phyloP scores from a whole-genome alignment of 176 grass and related monocot species.

The Carex myosuroides region DNA sequence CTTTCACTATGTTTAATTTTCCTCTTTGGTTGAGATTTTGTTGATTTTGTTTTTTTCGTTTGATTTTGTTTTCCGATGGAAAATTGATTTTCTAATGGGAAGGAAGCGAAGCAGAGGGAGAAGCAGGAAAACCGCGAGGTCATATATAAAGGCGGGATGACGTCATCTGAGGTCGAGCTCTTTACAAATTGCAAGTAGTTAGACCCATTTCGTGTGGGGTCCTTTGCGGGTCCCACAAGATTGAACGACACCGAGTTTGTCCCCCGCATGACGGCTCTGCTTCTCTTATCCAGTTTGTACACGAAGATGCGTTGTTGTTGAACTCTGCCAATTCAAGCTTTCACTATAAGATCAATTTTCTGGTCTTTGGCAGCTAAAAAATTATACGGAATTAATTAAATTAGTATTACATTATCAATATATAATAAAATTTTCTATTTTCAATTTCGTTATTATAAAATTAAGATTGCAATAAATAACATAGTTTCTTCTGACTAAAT shows the following conservation, averaged over 20 bases:
- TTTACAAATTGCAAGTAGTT: background rate
- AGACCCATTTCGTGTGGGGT: slow-evolving; percentile 18
- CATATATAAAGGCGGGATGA: background rate
- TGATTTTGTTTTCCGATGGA: background rate
- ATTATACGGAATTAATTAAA: too few relatives aligned
- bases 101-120: background rate
- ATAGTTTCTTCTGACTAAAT: too few relatives aligned
- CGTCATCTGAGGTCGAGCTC: background rate
- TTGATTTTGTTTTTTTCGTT: background rate
- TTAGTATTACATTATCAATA: too few relatives aligned
- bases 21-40: background rate
- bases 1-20: background rate
- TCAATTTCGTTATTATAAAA: too few relatives aligned
- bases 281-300: background rate
- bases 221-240: background rate
- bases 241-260: background rate
- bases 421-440: too few relatives aligned
- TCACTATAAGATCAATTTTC: too few relatives aligned
- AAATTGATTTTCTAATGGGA: background rate
- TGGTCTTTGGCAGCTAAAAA: too few relatives aligned
- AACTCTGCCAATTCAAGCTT: too few relatives aligned
- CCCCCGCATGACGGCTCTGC: background rate
- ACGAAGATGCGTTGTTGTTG: background rate
- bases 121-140: background rate
- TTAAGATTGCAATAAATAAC: too few relatives aligned